Conservation (phyloP, 2,329 filamentous ascomycete genomes). For the Xylariales sp. region DNA sequence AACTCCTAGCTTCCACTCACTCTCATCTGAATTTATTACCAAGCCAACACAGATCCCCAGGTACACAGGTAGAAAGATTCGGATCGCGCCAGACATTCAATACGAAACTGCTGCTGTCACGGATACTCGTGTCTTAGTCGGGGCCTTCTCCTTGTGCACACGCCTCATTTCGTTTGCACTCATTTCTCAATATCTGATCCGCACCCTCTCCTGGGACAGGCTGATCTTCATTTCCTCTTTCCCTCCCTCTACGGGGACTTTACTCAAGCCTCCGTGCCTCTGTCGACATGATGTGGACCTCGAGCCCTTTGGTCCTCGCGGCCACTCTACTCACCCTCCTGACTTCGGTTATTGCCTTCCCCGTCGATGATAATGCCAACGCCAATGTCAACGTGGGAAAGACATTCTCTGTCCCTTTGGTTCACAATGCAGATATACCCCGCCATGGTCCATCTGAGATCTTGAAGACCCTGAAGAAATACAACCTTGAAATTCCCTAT, state of each 20-base stretch:
- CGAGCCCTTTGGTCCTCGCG: constrained; percentile 37
- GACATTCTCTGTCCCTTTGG: constrained; percentile 44
- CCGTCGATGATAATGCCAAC: constrained; percentile 19
- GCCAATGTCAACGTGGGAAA: constrained; percentile 33
- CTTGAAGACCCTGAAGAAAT: constrained; percentile 50
- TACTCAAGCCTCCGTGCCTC: neutral
- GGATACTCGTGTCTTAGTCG: constrained; percentile 2
- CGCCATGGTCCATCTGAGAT: constrained; percentile 49
- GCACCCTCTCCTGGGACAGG: neutral
- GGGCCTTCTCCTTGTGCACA: constrained; percentile 12
- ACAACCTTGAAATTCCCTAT: constrained; percentile 48
- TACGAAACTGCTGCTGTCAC: constrained; percentile 1
- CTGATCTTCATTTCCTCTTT: neutral
- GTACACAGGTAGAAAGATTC: neutral
- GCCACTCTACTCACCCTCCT: constrained; percentile 41
- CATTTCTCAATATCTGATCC: neutral
- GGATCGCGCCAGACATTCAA: neutral
- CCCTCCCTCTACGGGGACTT: neutral
- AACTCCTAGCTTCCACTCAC: neutral
- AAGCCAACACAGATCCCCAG: neutral
- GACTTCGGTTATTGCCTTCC: constrained; percentile 33
- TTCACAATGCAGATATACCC: constrained; percentile 41
- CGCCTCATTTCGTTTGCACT: constrained; percentile 13
- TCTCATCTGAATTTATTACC: neutral
- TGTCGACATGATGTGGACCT: constrained; percentile 38